These are phyloP conservation scores for Eutrema japonicum DNA, from an alignment of 345 rosid species.

Conservation along the genomic window DNA sequence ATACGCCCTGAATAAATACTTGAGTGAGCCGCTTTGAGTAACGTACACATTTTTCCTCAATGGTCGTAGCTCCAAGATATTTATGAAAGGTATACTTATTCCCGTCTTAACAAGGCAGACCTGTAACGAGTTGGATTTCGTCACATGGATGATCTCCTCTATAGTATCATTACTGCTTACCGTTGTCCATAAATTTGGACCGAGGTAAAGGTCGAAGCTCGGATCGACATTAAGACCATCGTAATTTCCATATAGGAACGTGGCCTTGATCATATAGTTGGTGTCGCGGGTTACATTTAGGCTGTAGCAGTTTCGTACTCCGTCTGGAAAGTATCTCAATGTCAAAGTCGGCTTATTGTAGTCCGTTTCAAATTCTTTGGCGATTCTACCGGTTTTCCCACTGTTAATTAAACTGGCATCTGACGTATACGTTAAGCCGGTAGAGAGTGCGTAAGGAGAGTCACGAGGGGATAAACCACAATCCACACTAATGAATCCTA, in stretches of 20 bases:
- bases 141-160: slow-evolving; percentile 38
- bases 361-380: slow-evolving; percentile 11
- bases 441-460: slow-evolving; percentile 26
- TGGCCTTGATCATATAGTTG: slow-evolving; percentile 39
- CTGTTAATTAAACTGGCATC: slow-evolving; percentile 23
- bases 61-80: slow-evolving; percentile 41
- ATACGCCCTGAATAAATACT: slow-evolving; percentile 19
- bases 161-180: slow-evolving; percentile 12
- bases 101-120: slow-evolving; percentile 43
- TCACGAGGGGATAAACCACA: slow-evolving; percentile 35
- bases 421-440: slow-evolving; percentile 36
- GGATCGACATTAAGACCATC: slow-evolving; percentile 34
- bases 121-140: slow-evolving; percentile 24
- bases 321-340: slow-evolving; percentile 39
- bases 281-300: slow-evolving; percentile 38
- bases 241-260: slow-evolving; percentile 42
- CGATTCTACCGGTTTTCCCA: slow-evolving; percentile 36
- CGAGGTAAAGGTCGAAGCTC: slow-evolving; percentile 35
- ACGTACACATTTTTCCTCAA: slow-evolving; percentile 23
- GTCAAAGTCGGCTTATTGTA: background rate
- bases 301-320: slow-evolving; percentile 40
- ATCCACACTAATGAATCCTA: slow-evolving; percentile 45
- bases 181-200: slow-evolving; percentile 42
- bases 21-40: slow-evolving; percentile 38
- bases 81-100: slow-evolving; percentile 38